A percentile compares a stretch with the other conserved stretches of the same genome.
Conservation (phyloP, 1,139 yeast genomes). For the Hanseniaspora sp. region DNA sequence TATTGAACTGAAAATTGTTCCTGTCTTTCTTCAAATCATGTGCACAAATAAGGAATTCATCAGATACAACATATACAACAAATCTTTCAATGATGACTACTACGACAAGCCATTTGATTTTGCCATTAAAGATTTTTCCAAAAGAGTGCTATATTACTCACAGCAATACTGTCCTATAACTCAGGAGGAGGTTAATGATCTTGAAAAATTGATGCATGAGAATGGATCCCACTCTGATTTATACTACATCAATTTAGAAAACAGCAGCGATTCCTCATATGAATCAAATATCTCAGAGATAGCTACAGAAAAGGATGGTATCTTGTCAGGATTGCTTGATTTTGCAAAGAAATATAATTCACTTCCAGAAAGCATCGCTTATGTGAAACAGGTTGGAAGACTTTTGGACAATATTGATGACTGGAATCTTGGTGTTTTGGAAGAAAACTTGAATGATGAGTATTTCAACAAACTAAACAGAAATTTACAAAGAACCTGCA, state of each 20-base stretch:
- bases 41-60: conserved; percentile 37
- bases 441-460: neutral
- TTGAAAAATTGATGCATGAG: conserved; percentile 14
- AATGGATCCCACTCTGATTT: neutral
- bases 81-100: conserved; percentile 49
- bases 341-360: conserved; percentile 10
- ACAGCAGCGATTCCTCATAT: conserved; percentile 4
- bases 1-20: conserved; percentile 18
- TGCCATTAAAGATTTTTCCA: conserved; percentile 52
- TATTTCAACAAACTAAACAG: conserved; percentile 3
- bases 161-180: conserved; percentile 48
- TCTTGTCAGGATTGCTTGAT: conserved; percentile 5
- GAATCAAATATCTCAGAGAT: conserved; percentile 2
- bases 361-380: conserved; percentile 9
- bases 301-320: neutral
- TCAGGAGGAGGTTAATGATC: conserved; percentile 30
- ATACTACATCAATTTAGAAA: conserved; percentile 11
- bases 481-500: conserved; percentile 3
- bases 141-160: conserved; percentile 45
- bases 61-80: conserved; percentile 50
- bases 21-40: conserved; percentile 36
- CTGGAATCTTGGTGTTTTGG: neutral
- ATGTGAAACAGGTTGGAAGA: conserved; percentile 5
- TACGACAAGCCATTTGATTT: conserved; percentile 36
- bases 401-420: neutral